Base-by-base conservation (phyloP, 2,329 filamentous ascomycete species). In the Pseudogymnoascus sp. region DNA sequence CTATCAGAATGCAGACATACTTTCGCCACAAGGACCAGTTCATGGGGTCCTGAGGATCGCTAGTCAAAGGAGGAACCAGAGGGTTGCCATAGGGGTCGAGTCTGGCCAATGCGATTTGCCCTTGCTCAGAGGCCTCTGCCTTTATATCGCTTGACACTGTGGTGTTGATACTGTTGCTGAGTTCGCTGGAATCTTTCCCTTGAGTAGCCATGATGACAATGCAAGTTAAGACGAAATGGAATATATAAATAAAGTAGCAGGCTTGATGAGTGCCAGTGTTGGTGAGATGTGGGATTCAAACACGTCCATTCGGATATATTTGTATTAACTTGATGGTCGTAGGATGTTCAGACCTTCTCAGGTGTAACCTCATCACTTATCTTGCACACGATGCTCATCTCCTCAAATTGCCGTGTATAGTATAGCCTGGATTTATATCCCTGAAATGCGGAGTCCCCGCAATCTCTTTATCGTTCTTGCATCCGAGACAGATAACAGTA, bases 21-120 rank as follows among this genome's bases (percentile, higher is more conserved):
- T 84, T 84, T 66, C 78, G 78, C 8, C 73, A 59, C 2, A 64
- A 69, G 0, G 78, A 73, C 81, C 81, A 84, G 67, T 83, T 84
- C 60, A 84, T 72, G n/a, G 82, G 82, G 66, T 84, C 82, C 18
- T 83, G 71, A 1, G 74, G 69, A 66, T 83, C 81, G 21, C 73
- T 68, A 1, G 77, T 79, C 16, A 77, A 76, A 28, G 76, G 75
- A 8, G 78, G 78, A 66, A 75, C 74, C n/a, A 76, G 63, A 42
- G 67, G 72, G 42, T 73, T 63, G 31, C 74, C 74, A 68, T 73
- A 50, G 18, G 63, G 63, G 46, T 65, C 67, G 5, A 65, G 31
- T 56, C 61, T 28, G 3, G n/a, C 18, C 23, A 31, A 25, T 31
- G n/a, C 7, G 12, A 31, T 8, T 16, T 53, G 14, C n/a, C 46